These are phyloP conservation scores for Colletotrichum simmondsii DNA, from an alignment of 2,329 filamentous ascomycete species.

Conservation along the genomic window DNA sequence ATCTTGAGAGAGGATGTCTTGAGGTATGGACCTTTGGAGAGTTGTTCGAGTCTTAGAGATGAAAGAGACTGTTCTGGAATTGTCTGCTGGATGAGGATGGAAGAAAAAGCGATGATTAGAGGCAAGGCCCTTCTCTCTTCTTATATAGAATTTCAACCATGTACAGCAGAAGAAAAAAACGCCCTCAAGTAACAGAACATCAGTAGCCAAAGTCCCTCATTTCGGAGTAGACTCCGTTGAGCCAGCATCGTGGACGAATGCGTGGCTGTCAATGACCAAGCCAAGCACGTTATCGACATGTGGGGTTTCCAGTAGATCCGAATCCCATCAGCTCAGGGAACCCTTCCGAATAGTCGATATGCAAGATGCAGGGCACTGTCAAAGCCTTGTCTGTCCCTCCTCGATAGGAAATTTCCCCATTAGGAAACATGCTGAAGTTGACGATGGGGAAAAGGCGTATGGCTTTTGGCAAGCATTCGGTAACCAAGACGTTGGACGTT, in stretches of 20 bases:
- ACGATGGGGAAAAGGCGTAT: background rate
- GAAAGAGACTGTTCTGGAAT: constrained; percentile 7
- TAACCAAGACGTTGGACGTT: background rate
- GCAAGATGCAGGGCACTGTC: background rate
- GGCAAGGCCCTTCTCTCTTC: background rate
- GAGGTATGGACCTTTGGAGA: background rate
- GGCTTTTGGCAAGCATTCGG: constrained; percentile 1
- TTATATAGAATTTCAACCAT: background rate
- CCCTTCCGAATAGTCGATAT: background rate
- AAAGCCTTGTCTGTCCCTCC: background rate
- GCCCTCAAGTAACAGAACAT: background rate
- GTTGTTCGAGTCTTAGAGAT: constrained; percentile 10
- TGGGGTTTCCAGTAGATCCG: background rate
- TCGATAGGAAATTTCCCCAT: constrained; percentile 1
- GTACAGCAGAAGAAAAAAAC: too few relatives aligned
- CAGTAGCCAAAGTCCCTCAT: background rate
- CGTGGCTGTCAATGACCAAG: background rate
- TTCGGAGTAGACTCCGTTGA: constrained; percentile 1
- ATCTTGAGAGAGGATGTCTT: constrained; percentile 7
- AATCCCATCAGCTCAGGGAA: background rate
- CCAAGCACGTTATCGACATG: background rate
- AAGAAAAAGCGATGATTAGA: background rate
- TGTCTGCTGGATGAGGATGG: constrained; percentile 31
- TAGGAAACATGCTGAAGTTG: constrained; percentile 1
- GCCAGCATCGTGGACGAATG: background rate